Percentiles rank a stretch among this genome's conserved stretches.
phyloP scores from a whole-genome alignment of 768 basidiomycete genomes.

The Serpula lacrymans region DNA sequence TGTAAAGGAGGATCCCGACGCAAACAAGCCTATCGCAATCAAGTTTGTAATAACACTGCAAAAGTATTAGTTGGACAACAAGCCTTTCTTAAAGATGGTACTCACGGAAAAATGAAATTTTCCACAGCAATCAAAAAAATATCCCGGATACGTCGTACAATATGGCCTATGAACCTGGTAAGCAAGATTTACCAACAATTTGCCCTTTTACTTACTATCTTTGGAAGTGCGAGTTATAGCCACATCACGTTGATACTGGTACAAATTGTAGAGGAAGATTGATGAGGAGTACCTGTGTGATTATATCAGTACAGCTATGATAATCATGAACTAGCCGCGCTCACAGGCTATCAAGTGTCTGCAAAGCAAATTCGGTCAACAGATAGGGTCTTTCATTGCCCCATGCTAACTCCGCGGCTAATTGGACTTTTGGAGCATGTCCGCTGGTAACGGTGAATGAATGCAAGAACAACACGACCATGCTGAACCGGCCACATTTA shows the following conservation, averaged over 20 bases:
- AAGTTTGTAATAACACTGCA: constrained; percentile 31
- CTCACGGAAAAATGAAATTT: constrained; percentile 39
- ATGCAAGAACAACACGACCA: constrained; percentile 11
- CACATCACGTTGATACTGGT: no score
- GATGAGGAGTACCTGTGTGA: constrained; percentile 20
- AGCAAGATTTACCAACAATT: background rate
- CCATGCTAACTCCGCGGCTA: no score
- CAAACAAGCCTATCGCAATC: constrained; percentile 25
- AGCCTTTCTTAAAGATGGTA: no score
- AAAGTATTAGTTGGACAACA: no score
- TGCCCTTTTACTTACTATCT: background rate
- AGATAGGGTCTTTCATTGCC: no score
- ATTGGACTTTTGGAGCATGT: no score
- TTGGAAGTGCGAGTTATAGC: constrained; percentile 1
- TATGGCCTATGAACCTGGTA: constrained; percentile 5
- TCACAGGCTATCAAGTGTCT: constrained; percentile 33
- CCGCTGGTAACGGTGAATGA: constrained; percentile 4
- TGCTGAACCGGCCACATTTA: constrained; percentile 27
- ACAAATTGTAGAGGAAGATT: constrained; percentile 25
- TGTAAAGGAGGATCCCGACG: constrained; percentile 3
- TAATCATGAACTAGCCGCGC: constrained; percentile 6
- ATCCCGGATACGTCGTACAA: constrained; percentile 22
- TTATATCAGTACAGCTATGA: background rate
- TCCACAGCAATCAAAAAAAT: constrained; percentile 33
- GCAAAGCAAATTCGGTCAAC: constrained; percentile 32